Percentiles rank a stretch among this genome's conserved stretches.
phyloP scores from a whole-genome alignment of 148 eudicot species.

The Diospyros kaki region DNA sequence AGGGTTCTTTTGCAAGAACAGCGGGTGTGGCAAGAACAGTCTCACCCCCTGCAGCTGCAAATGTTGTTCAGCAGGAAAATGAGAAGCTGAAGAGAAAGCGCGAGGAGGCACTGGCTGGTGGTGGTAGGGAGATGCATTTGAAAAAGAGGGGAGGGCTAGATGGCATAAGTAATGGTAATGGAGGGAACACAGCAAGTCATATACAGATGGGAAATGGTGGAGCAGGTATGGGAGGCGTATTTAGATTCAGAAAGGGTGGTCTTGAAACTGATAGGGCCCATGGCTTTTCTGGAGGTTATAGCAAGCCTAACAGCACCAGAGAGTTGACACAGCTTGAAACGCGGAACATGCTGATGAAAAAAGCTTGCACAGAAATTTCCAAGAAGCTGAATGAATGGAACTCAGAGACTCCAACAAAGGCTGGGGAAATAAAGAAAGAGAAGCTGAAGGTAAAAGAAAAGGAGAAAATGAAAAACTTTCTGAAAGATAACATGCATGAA shows the following conservation, averaged over 20 bases:
- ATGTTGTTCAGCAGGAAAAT: constrained; percentile 29
- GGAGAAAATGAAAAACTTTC: constrained; percentile 18
- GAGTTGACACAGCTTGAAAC: constrained; percentile 42
- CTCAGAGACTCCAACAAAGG: constrained; percentile 22
- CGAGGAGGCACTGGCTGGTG: constrained; percentile 28
- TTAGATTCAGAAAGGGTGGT: constrained; percentile 8
- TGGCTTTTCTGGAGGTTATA: constrained; percentile 21
- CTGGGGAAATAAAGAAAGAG: constrained; percentile 3
- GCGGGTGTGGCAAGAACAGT: too few species aligned
- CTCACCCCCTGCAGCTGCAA: constrained; percentile 17
- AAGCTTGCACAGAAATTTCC: constrained; percentile 40
- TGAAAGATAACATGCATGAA: constrained; percentile 12
- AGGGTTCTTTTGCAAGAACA: constrained; percentile 11
- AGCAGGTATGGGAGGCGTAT: constrained; percentile 12
- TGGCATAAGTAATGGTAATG: constrained; percentile 9
- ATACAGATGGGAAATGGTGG: constrained; percentile 24
- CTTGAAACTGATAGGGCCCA: constrained; percentile 6
- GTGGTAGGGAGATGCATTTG: constrained; percentile 18
- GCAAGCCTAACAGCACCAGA: constrained; percentile 23
- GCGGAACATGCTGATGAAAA: constrained; percentile 40
- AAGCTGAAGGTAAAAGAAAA: constrained; percentile 15
- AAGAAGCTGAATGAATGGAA: constrained; percentile 38
- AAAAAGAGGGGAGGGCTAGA: constrained; percentile 35
- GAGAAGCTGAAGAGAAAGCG: constrained; percentile 47
- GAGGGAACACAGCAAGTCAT: constrained; percentile 21